Evolutionary conservation across 2,329 filamentous ascomycete genomes (phyloP), one percentile per base, ranked within the genome.

Genomic region (Colletotrichum tofieldiae): DNA sequence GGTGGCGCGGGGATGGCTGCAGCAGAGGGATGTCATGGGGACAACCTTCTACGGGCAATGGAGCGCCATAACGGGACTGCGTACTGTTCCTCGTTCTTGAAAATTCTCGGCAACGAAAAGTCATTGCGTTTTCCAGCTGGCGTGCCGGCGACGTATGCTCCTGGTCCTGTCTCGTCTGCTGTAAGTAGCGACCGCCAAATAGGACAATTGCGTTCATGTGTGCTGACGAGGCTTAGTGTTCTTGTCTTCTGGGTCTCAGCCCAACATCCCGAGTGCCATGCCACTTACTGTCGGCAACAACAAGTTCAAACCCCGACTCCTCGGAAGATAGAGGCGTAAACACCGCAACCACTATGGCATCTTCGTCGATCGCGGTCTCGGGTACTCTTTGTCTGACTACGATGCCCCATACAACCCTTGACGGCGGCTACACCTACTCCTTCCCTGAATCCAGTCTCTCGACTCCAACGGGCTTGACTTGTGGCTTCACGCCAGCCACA

Each of bases 41-140:
- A 75, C 14, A 75, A 75, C 56, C 60, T 75, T 20, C 60, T 74
- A 35, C 73, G 73, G 12, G 73, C 51, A 0, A 49, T 75, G 43
- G 65, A 68, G 45, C 71, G 71, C 16, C 64, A 67, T 45, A 70
- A 66, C 23, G 73, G 63, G 1, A 62, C 45, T 18, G 59, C 32
- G 9, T 75, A 75, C 49, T 75, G 73, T 18, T 70, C 61, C 32
- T 52, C 64, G 35, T 37, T 74, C 6, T 29, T 74, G 6, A 1
- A 11, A 1, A 12, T 49, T 3, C 20, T 12, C 5, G 7, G 35
- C 20, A 18, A 39, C 8, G 63, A 26, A 5, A 18, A 20, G 1
- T 55, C 54, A 0, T 7, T 61, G 3, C 4, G 45, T 5, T 16
- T 41, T 5, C 73, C 66, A 1, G 18, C n/a, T 2, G 59, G 39